Evolutionary conservation across 371 early-diverging fungal genomes (phyloP).

Genomic region (Capillidium heterosporum): DNA sequence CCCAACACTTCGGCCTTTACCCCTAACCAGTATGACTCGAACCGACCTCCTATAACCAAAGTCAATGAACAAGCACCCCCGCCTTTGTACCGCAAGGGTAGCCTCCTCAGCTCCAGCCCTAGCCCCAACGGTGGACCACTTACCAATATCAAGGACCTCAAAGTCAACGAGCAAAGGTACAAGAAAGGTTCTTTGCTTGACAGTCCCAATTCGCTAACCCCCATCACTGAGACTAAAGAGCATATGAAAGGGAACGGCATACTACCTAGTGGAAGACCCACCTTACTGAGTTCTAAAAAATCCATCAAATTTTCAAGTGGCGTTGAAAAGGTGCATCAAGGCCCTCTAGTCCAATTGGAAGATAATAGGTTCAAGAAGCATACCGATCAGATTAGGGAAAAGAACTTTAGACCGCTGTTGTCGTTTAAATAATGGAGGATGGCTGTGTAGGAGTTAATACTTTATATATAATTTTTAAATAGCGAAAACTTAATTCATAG

Average conservation of each 20-base stretch:
- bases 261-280: neutral
- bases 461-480: too few species aligned
- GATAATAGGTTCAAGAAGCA: neutral
- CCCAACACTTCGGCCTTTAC: too few species aligned
- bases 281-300: neutral
- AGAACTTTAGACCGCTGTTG: neutral
- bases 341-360: neutral
- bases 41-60: too few species aligned
- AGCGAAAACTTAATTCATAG: too few species aligned
- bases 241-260: neutral
- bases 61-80: too few species aligned
- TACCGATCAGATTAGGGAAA: neutral
- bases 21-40: too few species aligned
- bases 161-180: too few species aligned
- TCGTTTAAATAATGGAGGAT: slow-evolving; percentile 6
- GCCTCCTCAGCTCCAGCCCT: too few species aligned
- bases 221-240: neutral
- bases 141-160: too few species aligned
- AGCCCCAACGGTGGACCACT: too few species aligned
- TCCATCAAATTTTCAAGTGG: neutral
- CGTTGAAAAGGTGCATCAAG: neutral
- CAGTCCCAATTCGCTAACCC: neutral
- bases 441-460: too few species aligned
- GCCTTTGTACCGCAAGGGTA: too few species aligned
- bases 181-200: neutral